Conservation (phyloP, 768 basidiomycete species). For the Collybiopsis confluens region DNA sequence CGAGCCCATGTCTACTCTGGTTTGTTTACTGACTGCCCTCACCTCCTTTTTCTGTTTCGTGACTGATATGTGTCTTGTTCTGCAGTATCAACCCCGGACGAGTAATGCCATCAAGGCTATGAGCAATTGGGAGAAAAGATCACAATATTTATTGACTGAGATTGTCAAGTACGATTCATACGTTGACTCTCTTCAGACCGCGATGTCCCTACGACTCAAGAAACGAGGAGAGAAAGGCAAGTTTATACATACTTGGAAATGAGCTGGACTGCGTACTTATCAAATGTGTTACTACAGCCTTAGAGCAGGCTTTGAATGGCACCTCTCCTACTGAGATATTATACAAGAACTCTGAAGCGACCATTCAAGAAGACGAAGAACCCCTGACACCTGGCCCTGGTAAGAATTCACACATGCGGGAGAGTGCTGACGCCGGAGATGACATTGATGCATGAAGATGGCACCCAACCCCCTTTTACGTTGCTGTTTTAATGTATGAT, state of each 20-base stretch:
- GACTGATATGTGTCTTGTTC: neutral
- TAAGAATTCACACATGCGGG: conserved; percentile 33
- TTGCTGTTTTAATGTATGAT: neutral
- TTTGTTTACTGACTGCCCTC: conserved; percentile 36
- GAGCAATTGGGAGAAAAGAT: conserved; percentile 91
- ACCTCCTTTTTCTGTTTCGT: neutral
- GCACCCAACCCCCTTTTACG: no score
- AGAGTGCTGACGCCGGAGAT: conserved; percentile 34
- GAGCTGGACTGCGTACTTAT: neutral
- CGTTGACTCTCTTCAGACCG: conserved; percentile 81
- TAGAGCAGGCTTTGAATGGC: conserved; percentile 53
- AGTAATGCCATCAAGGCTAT: conserved; percentile 71
- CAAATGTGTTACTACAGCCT: conserved; percentile 23
- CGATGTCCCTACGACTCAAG: conserved; percentile 81
- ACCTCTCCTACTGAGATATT: conserved; percentile 31
- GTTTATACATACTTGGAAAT: neutral
- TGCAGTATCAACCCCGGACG: conserved; percentile 75
- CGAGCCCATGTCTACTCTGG: conserved; percentile 77
- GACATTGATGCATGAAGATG: conserved; percentile 5
- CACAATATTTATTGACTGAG: conserved; percentile 84
- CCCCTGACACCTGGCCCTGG: conserved; percentile 23
- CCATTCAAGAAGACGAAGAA: conserved; percentile 45
- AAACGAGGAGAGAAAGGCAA: conserved; percentile 83
- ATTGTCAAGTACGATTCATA: conserved; percentile 96
- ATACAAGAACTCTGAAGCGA: conserved; percentile 31